phyloP scores from a whole-genome alignment of 805 yeast species.

The Candida chauliodis region DNA sequence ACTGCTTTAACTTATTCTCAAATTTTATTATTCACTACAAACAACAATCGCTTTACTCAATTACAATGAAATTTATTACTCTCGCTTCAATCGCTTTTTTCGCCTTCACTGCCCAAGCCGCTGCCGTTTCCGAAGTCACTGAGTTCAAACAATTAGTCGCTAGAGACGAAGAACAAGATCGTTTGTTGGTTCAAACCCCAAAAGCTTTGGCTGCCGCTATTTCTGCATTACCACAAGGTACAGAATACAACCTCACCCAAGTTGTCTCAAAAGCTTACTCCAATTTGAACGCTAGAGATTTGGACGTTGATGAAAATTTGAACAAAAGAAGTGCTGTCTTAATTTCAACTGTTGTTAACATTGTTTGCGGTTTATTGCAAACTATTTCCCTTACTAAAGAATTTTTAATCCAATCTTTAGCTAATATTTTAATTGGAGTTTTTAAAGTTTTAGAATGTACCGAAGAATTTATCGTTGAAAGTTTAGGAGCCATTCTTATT shows the following conservation, averaged over 20 bases:
- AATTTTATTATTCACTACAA: background rate
- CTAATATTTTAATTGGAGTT: background rate
- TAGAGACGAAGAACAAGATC: slow-evolving; percentile 1
- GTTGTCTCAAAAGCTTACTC: background rate
- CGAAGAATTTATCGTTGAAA: background rate
- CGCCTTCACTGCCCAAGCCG: background rate
- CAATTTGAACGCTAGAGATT: background rate
- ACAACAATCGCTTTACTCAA: background rate
- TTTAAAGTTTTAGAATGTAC: background rate
- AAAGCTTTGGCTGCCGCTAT: background rate
- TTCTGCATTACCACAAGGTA: background rate
- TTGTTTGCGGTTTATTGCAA: background rate
- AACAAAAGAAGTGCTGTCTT: background rate
- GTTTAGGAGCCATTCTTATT: background rate
- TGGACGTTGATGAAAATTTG: background rate
- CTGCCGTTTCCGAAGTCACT: background rate
- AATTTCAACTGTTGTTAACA: background rate
- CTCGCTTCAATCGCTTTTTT: background rate
- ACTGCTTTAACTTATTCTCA: no score
- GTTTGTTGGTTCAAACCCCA: background rate
- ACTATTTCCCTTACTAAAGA: background rate
- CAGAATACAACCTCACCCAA: background rate
- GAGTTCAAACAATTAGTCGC: background rate
- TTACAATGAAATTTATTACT: slow-evolving; percentile 2
- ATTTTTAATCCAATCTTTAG: background rate